Conservation (phyloP, 805 yeast species). For the Pichia cephalocereana region DNA sequence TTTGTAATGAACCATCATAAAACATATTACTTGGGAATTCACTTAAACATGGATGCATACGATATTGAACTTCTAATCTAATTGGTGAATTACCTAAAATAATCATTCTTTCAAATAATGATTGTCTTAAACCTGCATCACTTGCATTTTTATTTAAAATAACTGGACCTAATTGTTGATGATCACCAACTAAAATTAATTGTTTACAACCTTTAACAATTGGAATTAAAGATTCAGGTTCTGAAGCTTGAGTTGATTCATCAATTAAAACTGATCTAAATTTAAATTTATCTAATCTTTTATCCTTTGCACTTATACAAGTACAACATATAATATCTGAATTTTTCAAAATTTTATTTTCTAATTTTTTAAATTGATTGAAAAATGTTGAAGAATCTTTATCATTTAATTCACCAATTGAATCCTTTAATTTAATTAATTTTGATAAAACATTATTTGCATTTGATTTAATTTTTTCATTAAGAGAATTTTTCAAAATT, state of each 20-base stretch:
- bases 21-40: constrained; percentile 88
- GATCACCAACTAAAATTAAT: constrained; percentile 84
- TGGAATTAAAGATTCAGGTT: constrained; percentile 87
- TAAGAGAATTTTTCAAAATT: constrained; percentile 49
- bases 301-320: constrained; percentile 87
- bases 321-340: constrained; percentile 85
- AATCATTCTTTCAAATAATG: constrained; percentile 80
- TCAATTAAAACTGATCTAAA: constrained; percentile 82
- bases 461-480: constrained; percentile 36
- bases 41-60: constrained; percentile 86
- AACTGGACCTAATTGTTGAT: constrained; percentile 92
- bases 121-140: constrained; percentile 78
- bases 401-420: constrained; percentile 57
- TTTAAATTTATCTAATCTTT: constrained; percentile 40
- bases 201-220: constrained; percentile 85
- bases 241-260: constrained; percentile 91
- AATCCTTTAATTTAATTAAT: constrained; percentile 47
- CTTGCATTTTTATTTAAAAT: constrained; percentile 73
- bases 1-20: constrained; percentile 85
- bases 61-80: constrained; percentile 82
- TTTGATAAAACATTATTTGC: constrained; percentile 53
- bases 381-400: constrained; percentile 41
- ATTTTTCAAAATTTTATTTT: constrained; percentile 36
- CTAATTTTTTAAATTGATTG: constrained; percentile 37
- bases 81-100: constrained; percentile 77